These are phyloP conservation scores for Candida multigemmis DNA, from an alignment of 805 yeast genomes.

Conservation along the genomic window DNA sequence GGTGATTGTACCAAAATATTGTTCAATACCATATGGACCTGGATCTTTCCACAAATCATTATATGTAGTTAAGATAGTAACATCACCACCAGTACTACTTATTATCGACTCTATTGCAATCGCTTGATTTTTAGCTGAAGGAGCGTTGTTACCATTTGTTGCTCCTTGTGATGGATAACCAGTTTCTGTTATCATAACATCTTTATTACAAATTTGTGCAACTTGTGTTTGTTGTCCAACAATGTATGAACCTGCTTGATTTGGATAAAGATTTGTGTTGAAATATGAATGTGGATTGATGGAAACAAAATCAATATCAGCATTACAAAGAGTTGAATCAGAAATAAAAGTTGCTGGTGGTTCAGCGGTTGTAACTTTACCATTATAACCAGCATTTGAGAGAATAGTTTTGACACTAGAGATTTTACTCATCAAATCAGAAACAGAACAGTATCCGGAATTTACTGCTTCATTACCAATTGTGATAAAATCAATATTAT, in stretches of 20 bases:
- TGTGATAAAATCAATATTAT: conserved; percentile 64
- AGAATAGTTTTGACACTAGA: conserved; percentile 51
- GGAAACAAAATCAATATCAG: conserved; percentile 70
- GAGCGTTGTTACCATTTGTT: conserved; percentile 66
- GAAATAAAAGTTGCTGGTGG: conserved; percentile 70
- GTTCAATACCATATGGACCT: conserved; percentile 80
- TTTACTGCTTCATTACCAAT: conserved; percentile 85
- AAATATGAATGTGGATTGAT: conserved; percentile 85
- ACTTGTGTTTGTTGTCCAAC: conserved; percentile 52
- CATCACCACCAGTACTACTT: conserved; percentile 45
- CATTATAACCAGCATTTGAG: conserved; percentile 63
- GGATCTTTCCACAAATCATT: conserved; percentile 84
- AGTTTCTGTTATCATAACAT: conserved; percentile 69
- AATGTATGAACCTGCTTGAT: conserved; percentile 63
- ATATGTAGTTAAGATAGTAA: conserved; percentile 70
- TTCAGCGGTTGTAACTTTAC: conserved; percentile 76
- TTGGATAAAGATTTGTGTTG: conserved; percentile 52
- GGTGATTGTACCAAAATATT: conserved; percentile 64
- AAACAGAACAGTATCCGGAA: conserved; percentile 49
- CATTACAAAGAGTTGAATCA: conserved; percentile 57
- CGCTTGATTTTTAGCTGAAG: conserved; percentile 60
- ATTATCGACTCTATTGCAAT: conserved; percentile 61
- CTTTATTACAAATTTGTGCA: conserved; percentile 44
- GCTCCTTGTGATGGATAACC: conserved; percentile 80
- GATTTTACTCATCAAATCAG: conserved; percentile 59